These are phyloP conservation scores for Sungouiozyma intestinalis DNA, from an alignment of 805 yeast species.

Conservation along the genomic window DNA sequence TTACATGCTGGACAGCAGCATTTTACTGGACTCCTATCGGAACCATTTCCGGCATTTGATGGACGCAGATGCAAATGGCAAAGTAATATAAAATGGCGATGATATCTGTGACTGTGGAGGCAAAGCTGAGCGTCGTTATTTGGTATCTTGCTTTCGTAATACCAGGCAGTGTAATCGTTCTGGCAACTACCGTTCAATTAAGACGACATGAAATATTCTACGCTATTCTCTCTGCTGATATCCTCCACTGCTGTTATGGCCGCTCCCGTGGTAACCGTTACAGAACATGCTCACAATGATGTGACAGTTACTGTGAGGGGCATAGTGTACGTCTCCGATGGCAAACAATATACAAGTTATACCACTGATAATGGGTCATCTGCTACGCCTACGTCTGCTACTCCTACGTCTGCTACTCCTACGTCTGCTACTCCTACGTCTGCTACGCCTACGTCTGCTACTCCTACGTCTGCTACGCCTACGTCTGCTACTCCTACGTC, in stretches of 20 bases:
- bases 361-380: slow-evolving; percentile 10
- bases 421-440: slow-evolving; percentile 6
- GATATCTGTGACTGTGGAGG: neutral
- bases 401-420: slow-evolving; percentile 9
- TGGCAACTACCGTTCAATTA: too few species aligned
- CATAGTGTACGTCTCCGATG: slow-evolving; percentile 17
- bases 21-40: too few species aligned
- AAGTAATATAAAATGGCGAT: neutral
- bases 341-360: slow-evolving; percentile 18
- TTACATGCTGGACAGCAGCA: neutral
- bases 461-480: slow-evolving; percentile 7
- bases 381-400: slow-evolving; percentile 9
- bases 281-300: slow-evolving; percentile 20
- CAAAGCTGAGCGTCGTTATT: too few species aligned
- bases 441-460: slow-evolving; percentile 5
- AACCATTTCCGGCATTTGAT: too few species aligned
- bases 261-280: slow-evolving; percentile 21
- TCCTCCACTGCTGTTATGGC: slow-evolving; percentile 12
- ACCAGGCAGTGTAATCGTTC: too few species aligned
- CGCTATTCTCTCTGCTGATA: slow-evolving; percentile 13
- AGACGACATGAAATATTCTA: slow-evolving; percentile 22
- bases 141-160: too few species aligned
- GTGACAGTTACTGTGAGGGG: slow-evolving; percentile 23
- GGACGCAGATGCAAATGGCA: too few species aligned
- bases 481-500: slow-evolving; percentile 6